Base-by-base conservation (phyloP, 495 filamentous ascomycete genomes). In the Astrothelium macrocarpum region DNA sequence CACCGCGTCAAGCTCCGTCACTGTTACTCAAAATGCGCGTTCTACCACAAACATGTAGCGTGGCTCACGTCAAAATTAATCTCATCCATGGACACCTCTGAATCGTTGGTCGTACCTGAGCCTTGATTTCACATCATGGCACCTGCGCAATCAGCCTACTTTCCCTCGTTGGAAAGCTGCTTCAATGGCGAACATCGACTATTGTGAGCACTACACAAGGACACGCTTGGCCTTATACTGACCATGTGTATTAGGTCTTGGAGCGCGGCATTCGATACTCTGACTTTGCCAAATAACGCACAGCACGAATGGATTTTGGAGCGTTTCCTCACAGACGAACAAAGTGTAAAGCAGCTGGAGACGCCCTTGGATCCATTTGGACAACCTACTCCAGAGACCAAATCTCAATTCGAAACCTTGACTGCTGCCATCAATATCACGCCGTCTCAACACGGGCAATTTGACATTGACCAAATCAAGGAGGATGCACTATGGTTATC, bases 341-440 rank as follows among this genome's bases (percentile, higher is more conserved):
- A 86, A 62, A 85, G 85, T 71, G 71, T 87, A 66, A 76, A 82
- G 68, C 75, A 90, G 63, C 79, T 96, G 69, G 80, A 84, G 64
- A 77, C 81, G 53, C 84, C 86, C 59, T 75, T 84, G 72, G 82
- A 76, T 60, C 82, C 84, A 56, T 93, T 89, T 73, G 75, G 80
- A 59, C 67, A 79, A 1, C 85, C 73, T 65, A 83, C 79, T 53
- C 66, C 78, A 64, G 84, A 81, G 69, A 80, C 83, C 4, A 93
- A 87, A 72, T 72, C 79, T 53, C 84, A 84, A 28, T 96, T 96
- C 71, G 89, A 93, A 62, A 90, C 87, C 45, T 92, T 86, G 74
- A 97, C 91, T 1, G 87, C 93, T 20, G 86, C 92, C n/a, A 95
- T 97, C 60, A 87, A 96, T 72, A 85, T 91, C 53, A 82, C 88